phyloP scores from a whole-genome alignment of 2,329 filamentous ascomycete genomes.

The Penicillium expansum region DNA sequence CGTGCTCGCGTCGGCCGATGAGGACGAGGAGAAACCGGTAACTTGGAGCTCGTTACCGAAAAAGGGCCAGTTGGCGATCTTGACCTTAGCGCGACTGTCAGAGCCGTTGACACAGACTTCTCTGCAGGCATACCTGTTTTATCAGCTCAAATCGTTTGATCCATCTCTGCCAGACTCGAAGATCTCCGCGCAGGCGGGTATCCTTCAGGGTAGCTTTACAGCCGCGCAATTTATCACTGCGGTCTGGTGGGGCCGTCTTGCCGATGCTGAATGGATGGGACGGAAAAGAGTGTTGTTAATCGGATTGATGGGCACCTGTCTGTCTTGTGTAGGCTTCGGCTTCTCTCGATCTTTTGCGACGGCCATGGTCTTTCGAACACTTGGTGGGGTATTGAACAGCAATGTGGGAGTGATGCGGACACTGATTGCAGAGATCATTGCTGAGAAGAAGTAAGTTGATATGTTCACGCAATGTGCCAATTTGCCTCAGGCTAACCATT shows the following conservation, averaged over 20 bases:
- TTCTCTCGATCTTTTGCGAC: slow-evolving; percentile 62
- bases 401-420: slow-evolving; percentile 74
- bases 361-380: slow-evolving; percentile 63
- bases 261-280: slow-evolving; percentile 63
- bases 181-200: slow-evolving; percentile 73
- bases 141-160: slow-evolving; percentile 79
- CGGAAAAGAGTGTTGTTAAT: slow-evolving; percentile 76
- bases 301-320: slow-evolving; percentile 67
- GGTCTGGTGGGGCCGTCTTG: slow-evolving; percentile 74
- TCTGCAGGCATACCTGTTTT: slow-evolving; percentile 78
- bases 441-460: slow-evolving; percentile 59
- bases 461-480: neutral
- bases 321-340: slow-evolving; percentile 67
- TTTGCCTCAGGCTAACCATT: neutral
- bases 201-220: slow-evolving; percentile 76
- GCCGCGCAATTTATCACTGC: slow-evolving; percentile 79
- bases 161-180: slow-evolving; percentile 56
- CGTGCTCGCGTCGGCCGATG: slow-evolving; percentile 2
- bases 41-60: slow-evolving; percentile 72
- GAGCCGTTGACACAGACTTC: slow-evolving; percentile 81
- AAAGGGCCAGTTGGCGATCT: slow-evolving; percentile 72
- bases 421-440: slow-evolving; percentile 70
- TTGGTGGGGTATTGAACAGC: slow-evolving; percentile 68
- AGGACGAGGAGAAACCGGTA: slow-evolving; percentile 47
- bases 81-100: slow-evolving; percentile 74